Evolutionary conservation across 192 early-diverging fungal species (phyloP).

Genomic region (Coemansia sp.): DNA sequence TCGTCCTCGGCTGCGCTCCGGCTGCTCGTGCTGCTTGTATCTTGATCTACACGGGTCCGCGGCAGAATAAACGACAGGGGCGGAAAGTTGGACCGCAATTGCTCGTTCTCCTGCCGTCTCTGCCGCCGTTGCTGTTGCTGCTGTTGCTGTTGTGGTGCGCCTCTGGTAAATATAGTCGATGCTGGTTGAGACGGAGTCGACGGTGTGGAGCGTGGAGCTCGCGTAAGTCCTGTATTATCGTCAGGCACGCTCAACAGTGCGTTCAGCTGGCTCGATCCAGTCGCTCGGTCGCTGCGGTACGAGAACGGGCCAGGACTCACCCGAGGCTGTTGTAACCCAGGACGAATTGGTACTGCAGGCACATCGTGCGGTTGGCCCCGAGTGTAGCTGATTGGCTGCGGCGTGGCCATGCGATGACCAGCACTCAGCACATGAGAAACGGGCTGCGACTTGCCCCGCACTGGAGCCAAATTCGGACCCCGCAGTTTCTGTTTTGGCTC

Average conservation of each 20-base stretch:
- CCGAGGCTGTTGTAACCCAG: no score
- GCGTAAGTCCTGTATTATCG: conserved; percentile 1
- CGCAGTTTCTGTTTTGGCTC: no score
- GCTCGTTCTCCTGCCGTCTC: conserved; percentile 11
- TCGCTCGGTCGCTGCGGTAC: conserved; percentile 32
- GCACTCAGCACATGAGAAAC: no score
- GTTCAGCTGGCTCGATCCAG: conserved; percentile 21
- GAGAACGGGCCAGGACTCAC: conserved; percentile 17
- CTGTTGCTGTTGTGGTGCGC: neutral
- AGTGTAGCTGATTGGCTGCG: no score
- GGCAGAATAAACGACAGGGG: conserved; percentile 51
- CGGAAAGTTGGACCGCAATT: conserved; percentile 43
- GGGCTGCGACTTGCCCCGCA: no score
- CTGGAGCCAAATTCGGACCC: no score
- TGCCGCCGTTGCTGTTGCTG: neutral
- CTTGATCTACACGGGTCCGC: conserved; percentile 24
- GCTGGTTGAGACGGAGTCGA: conserved; percentile 22
- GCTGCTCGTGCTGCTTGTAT: neutral
- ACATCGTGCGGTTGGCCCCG: no score
- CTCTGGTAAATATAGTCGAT: neutral
- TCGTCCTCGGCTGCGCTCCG: conserved; percentile 12
- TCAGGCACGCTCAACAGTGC: conserved; percentile 29
- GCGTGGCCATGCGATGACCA: no score
- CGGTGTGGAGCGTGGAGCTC: conserved; percentile 37
- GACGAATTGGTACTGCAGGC: no score